Base-by-base conservation (phyloP, 805 yeast genomes). In the Kodamaea neixiangensis region DNA sequence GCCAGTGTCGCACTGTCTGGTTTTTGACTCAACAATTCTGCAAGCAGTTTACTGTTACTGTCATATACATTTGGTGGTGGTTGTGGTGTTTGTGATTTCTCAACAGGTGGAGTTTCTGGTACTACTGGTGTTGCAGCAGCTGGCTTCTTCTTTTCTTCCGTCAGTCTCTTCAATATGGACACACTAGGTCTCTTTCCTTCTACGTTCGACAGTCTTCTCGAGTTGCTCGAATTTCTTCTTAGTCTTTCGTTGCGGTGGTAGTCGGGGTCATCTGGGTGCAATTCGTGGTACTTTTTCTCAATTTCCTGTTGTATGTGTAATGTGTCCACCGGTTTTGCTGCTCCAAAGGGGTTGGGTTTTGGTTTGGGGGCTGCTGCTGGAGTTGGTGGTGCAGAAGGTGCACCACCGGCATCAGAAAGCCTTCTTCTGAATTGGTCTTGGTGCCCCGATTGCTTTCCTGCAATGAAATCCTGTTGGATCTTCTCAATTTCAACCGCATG, bases 231-330 rank as follows among this genome's bases (percentile, higher is more conserved):
- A 41, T 22, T 49, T 49, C 54, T 50, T 29, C 55, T 51, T 17
- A 41, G 25, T 25, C 21, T 48, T 10, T 49, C 40, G 18, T 34
- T 11, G 21, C 19, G 41, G 41, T 37, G 41, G 21, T 37, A 37
- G 13, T 49, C 52, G 13, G 49, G 25, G 14, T 45, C 51, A 72
- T 91, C 93, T 59, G 94, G 80, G 35, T 91, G 96, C 43, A 55
- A 46, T 0, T 97, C 97, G 56, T 98, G 98, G 51, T 96, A 93
- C 71, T 90, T 93, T 76, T 90, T 91, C 68, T 90, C 77, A 49
- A 85, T 65, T 53, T 72, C 73, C 43, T 76, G 69, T 57, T 81
- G 82, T 56, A 80, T 83, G 20, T 87, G 75, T 18, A 83, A 72
- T 2, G 87, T 82, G 65, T 89, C 96, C 5, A 89, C 93, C 1